These are phyloP conservation scores for Naematelia encephala DNA, from an alignment of 768 basidiomycete species.

Conservation along the genomic window DNA sequence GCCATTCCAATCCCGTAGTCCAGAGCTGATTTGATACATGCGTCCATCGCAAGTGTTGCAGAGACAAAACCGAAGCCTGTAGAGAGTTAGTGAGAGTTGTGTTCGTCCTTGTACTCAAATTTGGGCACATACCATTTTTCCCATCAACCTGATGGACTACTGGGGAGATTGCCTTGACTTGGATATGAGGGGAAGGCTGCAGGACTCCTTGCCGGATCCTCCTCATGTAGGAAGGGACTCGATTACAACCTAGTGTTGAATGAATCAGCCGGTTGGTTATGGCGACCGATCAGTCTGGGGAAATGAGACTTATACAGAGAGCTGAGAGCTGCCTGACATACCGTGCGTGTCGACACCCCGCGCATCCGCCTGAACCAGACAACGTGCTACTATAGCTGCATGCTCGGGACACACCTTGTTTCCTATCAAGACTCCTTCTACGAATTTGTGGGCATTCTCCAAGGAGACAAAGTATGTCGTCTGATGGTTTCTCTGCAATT, in stretches of 20 bases:
- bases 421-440: background rate
- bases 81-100: background rate
- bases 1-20: conserved; percentile 4
- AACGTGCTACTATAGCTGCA: conserved; percentile 1
- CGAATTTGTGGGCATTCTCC: background rate
- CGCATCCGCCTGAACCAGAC: background rate
- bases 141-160: conserved; percentile 7
- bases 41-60: conserved; percentile 3
- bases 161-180: conserved; percentile 3
- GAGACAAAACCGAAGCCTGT: conserved; percentile 5
- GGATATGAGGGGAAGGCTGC: background rate
- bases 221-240: background rate
- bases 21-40: conserved; percentile 3
- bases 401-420: background rate
- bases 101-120: background rate
- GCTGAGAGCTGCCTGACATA: background rate
- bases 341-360: conserved; percentile 1
- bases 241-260: background rate
- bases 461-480: background rate
- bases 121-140: background rate
- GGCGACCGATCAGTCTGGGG: background rate
- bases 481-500: no score
- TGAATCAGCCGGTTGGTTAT: background rate
- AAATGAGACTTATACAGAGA: no score
- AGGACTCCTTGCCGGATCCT: conserved; percentile 1